phyloP scores from a whole-genome alignment of 2,329 filamentous ascomycete species.

The Cordyceps tenuipes region DNA sequence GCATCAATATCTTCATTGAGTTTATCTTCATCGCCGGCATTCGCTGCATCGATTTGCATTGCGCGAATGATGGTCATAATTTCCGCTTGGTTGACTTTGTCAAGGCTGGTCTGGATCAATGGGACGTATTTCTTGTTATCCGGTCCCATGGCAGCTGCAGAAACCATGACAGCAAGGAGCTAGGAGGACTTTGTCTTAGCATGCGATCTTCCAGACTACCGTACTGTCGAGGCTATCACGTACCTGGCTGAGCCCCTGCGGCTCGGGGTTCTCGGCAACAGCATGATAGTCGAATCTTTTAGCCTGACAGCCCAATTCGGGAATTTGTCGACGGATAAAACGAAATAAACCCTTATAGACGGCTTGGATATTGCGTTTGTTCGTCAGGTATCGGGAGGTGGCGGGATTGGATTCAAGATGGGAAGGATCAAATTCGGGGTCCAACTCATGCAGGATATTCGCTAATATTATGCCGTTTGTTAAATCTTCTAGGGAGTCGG shows the following conservation, averaged over 20 bases:
- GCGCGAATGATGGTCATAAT: slow-evolving; percentile 38
- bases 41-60: slow-evolving; percentile 31
- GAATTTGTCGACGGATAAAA: slow-evolving; percentile 46
- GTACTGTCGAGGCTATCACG: not conserved
- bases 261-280: slow-evolving; percentile 48
- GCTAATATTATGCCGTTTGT: slow-evolving; percentile 47
- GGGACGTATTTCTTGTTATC: slow-evolving; percentile 46
- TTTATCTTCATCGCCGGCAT: slow-evolving; percentile 29
- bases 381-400: slow-evolving; percentile 36
- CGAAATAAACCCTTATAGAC: slow-evolving; percentile 47
- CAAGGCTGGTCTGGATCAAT: slow-evolving; percentile 33
- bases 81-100: slow-evolving; percentile 34
- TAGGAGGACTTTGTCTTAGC: slow-evolving; percentile 31
- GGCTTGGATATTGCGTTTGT: slow-evolving; percentile 44
- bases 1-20: slow-evolving; percentile 32
- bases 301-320: slow-evolving; percentile 43
- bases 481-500: slow-evolving; percentile 43
- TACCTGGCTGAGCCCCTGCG: slow-evolving; percentile 45
- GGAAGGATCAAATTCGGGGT: slow-evolving; percentile 46
- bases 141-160: slow-evolving; percentile 51
- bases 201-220: not conserved
- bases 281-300: slow-evolving; percentile 48
- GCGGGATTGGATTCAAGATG: slow-evolving; percentile 41
- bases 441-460: slow-evolving; percentile 49
- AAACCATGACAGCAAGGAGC: slow-evolving; percentile 55